phyloP scores from a whole-genome alignment of 305 asterid genomes.

The Coffea humblotiana region DNA sequence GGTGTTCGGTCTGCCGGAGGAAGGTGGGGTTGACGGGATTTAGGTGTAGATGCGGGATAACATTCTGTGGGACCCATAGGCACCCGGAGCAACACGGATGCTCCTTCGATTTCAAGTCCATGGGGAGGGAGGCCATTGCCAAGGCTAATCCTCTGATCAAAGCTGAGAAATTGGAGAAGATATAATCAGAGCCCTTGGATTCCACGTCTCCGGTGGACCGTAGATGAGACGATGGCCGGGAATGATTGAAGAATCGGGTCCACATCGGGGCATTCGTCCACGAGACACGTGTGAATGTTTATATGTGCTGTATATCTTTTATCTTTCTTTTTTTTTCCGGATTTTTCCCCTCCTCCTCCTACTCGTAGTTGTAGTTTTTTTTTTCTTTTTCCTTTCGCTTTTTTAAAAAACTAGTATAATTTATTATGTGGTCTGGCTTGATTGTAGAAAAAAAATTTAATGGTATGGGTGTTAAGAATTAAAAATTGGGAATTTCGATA shows the following conservation, averaged over 20 bases:
- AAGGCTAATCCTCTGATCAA: slow-evolving; percentile 78
- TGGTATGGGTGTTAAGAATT: not conserved
- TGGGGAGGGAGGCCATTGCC: slow-evolving; percentile 85
- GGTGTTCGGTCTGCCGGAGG: slow-evolving; percentile 71
- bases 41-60: slow-evolving; percentile 75
- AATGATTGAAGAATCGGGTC: not conserved
- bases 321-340: not conserved
- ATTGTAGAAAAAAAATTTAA: slow-evolving; percentile 5
- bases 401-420: not conserved
- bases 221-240: not conserved
- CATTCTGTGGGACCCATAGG: slow-evolving; percentile 84
- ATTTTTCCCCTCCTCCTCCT: not conserved
- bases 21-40: slow-evolving; percentile 82
- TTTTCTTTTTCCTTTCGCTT: not conserved
- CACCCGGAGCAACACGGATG: slow-evolving; percentile 88
- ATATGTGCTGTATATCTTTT: slow-evolving; percentile 16
- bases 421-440: slow-evolving; percentile 9
- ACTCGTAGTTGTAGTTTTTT: not conserved
- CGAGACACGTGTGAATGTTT: slow-evolving; percentile 10
- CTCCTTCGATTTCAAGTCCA: slow-evolving; percentile 65
- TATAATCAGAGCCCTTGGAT: slow-evolving; percentile 45
- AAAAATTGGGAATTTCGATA: not conserved
- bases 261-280: not conserved
- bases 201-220: not conserved
- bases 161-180: slow-evolving; percentile 63